Evolutionary conservation across 768 basidiomycete genomes (phyloP).

Genomic region (Hypholoma fasciculare): DNA sequence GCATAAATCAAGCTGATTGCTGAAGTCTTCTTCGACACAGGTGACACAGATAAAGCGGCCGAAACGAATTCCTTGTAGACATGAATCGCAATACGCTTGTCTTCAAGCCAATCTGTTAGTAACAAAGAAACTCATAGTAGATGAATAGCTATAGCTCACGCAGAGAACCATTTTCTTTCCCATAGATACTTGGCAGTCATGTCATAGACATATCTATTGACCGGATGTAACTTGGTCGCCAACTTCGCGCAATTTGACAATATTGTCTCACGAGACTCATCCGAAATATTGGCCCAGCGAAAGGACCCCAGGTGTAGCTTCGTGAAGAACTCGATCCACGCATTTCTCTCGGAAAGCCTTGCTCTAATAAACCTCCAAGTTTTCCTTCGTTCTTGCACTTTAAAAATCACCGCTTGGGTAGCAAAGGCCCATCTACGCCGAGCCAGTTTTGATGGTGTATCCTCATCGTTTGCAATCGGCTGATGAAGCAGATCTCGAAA

Average conservation of each 20-base stretch:
- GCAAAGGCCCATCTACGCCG: conserved; percentile 9
- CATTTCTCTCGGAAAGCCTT: conserved; percentile 1
- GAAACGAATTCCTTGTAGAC: background rate
- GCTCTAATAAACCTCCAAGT: background rate
- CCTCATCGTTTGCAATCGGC: background rate
- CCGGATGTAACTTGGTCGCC: background rate
- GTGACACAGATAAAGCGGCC: background rate
- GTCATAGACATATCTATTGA: background rate
- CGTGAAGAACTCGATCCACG: conserved; percentile 7
- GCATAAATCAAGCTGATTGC: background rate
- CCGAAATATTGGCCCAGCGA: too few relatives aligned
- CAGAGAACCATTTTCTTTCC: background rate
- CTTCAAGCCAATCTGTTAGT: too few relatives aligned
- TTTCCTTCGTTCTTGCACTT: background rate
- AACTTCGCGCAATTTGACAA: background rate
- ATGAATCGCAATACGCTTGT: background rate
- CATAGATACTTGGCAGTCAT: background rate
- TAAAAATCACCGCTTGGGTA: conserved; percentile 1
- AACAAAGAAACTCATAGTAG: background rate
- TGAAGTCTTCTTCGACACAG: background rate
- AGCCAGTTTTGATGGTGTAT: background rate
- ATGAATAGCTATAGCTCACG: background rate
- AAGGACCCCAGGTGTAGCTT: too few relatives aligned
- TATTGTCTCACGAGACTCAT: too few relatives aligned
- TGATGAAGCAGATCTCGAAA: conserved; percentile 1